Base-by-base conservation (phyloP, 306 rosid genomes). In the Cyclanthera cordifolia region DNA sequence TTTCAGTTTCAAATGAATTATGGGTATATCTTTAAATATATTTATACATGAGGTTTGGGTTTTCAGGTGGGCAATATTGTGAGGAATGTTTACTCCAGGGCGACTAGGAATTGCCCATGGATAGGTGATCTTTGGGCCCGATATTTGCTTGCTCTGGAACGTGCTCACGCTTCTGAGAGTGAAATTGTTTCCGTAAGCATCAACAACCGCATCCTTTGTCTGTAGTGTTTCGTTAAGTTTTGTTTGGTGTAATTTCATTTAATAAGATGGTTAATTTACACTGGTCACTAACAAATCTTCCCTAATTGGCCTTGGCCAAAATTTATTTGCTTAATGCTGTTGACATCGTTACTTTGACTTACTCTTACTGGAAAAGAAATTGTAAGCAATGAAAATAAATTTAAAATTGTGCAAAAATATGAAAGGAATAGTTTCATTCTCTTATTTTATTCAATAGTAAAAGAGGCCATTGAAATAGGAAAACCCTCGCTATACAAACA, bases 41-140 rank as follows among this genome's bases (percentile, higher is more conserved):
- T 6, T 69, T 52, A 34, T 34, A 34, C 47, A 20, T 27, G 47
- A 20, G 15, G 8, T 17, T 53, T 70, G 73, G 49, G 60, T 77
- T 67, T 77, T 50, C 84, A 92, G 97, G 91, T 77, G 69, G 96
- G 96, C 67, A 76, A 63, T 73, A 54, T 77, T 72, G 83, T 93
- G 49, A 82, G 61, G 72, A 81, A 75, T 12, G 87, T 89, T 48
- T 86, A 93, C 74, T 77, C 87, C 28, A 87, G 99, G 85, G 99
- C 99, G 45, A 79, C 82, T 53, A 87, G 68, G 83, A 93, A 86
- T 82, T 93, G 96, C 74, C 85, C 96, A 65, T 90, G 94, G 96
- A 77, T 85, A 72, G 99, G 94, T 73, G 85, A 87, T 41, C 89
- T 93, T 63, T 93, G 99, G 99, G 83, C 82, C 75, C 82, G 79